Evolutionary conservation across 2,329 filamentous ascomycete genomes (phyloP), one percentile per base, ranked within the genome.

Genomic region (Thermothelomyces thermophilus): DNA sequence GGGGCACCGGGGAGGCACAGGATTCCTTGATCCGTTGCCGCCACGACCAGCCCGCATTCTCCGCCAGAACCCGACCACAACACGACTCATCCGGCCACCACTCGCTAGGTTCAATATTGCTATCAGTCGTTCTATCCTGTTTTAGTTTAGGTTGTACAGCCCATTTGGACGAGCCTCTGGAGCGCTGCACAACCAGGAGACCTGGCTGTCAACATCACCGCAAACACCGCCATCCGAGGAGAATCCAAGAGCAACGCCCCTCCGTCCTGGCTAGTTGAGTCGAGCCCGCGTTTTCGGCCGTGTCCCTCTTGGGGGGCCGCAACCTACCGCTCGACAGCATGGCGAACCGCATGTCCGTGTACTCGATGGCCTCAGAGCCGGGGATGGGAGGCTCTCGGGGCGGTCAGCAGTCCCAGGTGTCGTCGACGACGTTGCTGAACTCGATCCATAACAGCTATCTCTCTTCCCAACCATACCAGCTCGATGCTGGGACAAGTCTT

Each of bases 381-480:
- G 58, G 83, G 41, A 70, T 79, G 53, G 76, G 76, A 43, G 75
- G 75, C 36, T 69, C 72, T 56, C 75, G 79, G 59, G 75, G 73
- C 30, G 81, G 81, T 48, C 82, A 84, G 62, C 80, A 88, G 9
- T 73, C 84, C 40, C 90, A 95, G 65, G 84, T 96, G 48, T 95
- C 91, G 6, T 95, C 91, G 2, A 95, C 90, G 1, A 95, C 90
- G 0, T 79, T 97, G 41, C 79, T 98, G 49, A 97, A 97, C 70
- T 82, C 88, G 49, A 78, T 96, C 40, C 93, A 98, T 70, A 90
- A 88, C 60, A 85, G 87, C 63, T 97, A 95, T 68, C 79, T 87
- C 41, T 82, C 86, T 3, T 83, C 83, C 26, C 82, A 89, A 62
- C 82, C 91, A n/a, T 93, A 95, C 66, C 77, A 78, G 55, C 79